These are phyloP conservation scores for Zoysia japonica DNA, from an alignment of 176 grass and related monocot species.

Conservation along the genomic window DNA sequence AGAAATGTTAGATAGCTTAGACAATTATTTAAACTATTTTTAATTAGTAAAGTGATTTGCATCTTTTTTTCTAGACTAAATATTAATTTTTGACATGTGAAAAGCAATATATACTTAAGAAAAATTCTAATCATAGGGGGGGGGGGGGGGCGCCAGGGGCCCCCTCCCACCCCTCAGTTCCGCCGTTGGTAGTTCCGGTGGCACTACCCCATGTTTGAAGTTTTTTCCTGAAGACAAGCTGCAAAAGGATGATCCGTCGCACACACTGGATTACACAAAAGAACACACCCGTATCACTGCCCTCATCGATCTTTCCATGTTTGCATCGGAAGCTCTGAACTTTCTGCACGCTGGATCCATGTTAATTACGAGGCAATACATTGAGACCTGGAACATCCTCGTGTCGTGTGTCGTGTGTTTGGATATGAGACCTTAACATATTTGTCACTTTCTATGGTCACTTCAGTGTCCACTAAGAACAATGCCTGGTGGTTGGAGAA, in stretches of 20 bases:
- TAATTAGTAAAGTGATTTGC: too few relatives aligned
- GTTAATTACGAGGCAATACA: background rate
- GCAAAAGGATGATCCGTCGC: constrained; percentile 34
- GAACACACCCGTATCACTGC: constrained; percentile 31
- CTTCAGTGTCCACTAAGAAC: constrained; percentile 50
- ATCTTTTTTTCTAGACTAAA: too few relatives aligned
- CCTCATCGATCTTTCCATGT: constrained; percentile 23
- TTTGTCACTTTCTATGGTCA: constrained; percentile 41
- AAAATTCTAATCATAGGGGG: too few relatives aligned
- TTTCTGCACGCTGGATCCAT: constrained; percentile 12
- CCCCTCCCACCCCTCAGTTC: background rate
- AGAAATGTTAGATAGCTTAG: too few relatives aligned
- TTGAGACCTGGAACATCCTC: background rate
- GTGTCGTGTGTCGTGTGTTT: background rate
- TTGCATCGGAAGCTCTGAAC: constrained; percentile 26
- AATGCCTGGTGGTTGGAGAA: constrained; percentile 43
- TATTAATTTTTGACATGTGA: too few relatives aligned
- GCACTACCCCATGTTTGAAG: constrained; percentile 49
- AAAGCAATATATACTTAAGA: too few relatives aligned
- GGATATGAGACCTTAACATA: background rate
- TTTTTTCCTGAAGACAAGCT: constrained; percentile 36
- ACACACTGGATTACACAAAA: constrained; percentile 37
- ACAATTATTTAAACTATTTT: too few relatives aligned
- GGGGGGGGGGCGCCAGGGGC: too few relatives aligned
- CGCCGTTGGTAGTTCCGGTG: constrained; percentile 27